Conservation (phyloP, 331 rosid species). For the Quercus lobata region DNA sequence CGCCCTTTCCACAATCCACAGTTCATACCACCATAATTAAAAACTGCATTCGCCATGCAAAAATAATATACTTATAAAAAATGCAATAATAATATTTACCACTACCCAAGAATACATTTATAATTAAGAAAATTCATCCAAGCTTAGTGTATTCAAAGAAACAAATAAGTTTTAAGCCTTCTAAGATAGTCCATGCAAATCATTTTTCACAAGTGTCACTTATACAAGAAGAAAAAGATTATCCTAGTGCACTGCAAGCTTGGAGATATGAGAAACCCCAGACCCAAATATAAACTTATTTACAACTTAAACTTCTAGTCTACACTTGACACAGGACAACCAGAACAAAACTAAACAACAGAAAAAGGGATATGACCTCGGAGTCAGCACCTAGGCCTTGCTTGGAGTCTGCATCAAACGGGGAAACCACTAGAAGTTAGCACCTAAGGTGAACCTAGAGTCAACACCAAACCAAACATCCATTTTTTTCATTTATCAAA, state of each 20-base stretch:
- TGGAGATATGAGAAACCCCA: slow-evolving; percentile 10
- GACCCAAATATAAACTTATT: background rate
- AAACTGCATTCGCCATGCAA: background rate
- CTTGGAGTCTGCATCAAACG: no score
- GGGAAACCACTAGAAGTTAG: no score
- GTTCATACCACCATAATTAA: background rate
- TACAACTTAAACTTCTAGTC: no score
- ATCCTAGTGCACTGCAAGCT: background rate
- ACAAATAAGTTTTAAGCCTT: background rate
- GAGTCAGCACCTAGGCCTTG: no score
- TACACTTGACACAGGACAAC: no score
- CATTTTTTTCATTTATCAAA: no score
- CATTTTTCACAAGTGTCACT: background rate
- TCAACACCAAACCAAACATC: no score
- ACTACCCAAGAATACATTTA: background rate
- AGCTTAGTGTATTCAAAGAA: background rate
- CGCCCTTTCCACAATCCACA: background rate
- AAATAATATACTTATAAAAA: no score
- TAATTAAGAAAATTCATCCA: background rate
- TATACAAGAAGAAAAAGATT: background rate
- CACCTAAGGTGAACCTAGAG: no score
- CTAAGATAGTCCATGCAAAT: background rate
- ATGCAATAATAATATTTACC: background rate
- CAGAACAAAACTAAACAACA: no score
- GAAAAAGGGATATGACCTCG: no score